Evolutionary conservation across 2,329 filamentous ascomycete genomes (phyloP).

Genomic region (Trichophyton benhamiae): DNA sequence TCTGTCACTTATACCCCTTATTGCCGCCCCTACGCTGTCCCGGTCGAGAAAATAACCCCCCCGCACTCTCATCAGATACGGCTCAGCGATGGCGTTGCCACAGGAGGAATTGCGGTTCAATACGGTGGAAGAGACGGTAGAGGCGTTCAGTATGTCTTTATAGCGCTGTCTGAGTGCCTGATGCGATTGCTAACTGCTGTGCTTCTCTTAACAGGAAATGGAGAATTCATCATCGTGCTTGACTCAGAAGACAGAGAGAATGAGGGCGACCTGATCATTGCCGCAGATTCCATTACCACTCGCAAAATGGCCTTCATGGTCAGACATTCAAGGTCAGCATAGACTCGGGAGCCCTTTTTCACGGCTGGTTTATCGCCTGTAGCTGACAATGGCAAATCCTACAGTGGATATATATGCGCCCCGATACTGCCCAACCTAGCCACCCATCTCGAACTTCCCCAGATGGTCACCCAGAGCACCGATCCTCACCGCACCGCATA

Average conservation of each 20-base stretch:
- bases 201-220: conserved; percentile 44
- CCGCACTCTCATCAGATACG: not conserved
- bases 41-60: not conserved
- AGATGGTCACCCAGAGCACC: conserved; percentile 70
- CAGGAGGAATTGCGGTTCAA: conserved; percentile 27
- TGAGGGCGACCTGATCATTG: conserved; percentile 95
- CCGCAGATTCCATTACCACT: conserved; percentile 69
- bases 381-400: not conserved
- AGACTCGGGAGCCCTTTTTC: not conserved
- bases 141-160: conserved; percentile 28
- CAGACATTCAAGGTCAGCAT: conserved; percentile 56
- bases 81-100: conserved; percentile 24
- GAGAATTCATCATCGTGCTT: conserved; percentile 91
- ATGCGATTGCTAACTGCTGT: not conserved
- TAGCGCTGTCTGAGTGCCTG: not conserved
- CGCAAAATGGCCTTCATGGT: conserved; percentile 95
- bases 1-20: not conserved
- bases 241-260: conserved; percentile 90
- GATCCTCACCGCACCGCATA: conserved; percentile 89
- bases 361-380: not conserved
- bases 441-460: conserved; percentile 61
- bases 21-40: not conserved
- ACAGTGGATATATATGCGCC: conserved; percentile 75
- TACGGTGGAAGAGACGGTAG: conserved; percentile 32
- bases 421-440: conserved; percentile 62